A percentile compares a stretch with the other conserved stretches of the same genome.
Conservation (phyloP, 2,329 filamentous ascomycete species). For the Hypomyces perniciosus region DNA sequence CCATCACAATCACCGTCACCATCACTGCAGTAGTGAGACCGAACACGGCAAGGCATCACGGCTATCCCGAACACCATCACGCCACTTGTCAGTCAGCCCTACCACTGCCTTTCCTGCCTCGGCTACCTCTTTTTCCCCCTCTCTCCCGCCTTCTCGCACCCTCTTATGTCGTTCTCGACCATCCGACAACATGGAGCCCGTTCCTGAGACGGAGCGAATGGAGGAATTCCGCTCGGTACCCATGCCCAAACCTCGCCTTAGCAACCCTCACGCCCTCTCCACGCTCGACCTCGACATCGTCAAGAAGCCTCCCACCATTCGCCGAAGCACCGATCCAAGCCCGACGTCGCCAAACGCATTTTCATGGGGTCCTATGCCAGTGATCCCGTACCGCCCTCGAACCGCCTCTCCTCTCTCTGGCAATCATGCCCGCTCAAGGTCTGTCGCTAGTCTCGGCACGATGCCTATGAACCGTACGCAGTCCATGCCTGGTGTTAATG, state of each 20-base stretch:
- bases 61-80: slow-evolving; percentile 2
- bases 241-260: slow-evolving; percentile 47
- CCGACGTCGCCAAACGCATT: slow-evolving; percentile 47
- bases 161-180: slow-evolving; percentile 3
- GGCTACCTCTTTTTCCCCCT: not conserved
- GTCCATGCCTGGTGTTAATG: slow-evolving; percentile 58
- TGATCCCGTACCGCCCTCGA: slow-evolving; percentile 52
- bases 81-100: too few species aligned
- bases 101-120: not conserved
- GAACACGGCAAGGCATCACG: too few species aligned
- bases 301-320: slow-evolving; percentile 47
- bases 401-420: slow-evolving; percentile 57
- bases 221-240: slow-evolving; percentile 58
- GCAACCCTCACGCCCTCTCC: slow-evolving; percentile 32
- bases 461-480: slow-evolving; percentile 55
- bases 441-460: slow-evolving; percentile 48
- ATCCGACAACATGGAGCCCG: slow-evolving; percentile 52
- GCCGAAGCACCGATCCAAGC: slow-evolving; percentile 54
- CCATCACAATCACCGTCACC: not conserved
- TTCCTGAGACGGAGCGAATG: slow-evolving; percentile 63
- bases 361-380: slow-evolving; percentile 40
- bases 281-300: slow-evolving; percentile 38
- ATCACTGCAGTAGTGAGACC: not conserved
- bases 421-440: slow-evolving; percentile 52
- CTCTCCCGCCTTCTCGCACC: not conserved